Base-by-base conservation (phyloP, 164 flowering plant species). In the Vitis riparia region DNA sequence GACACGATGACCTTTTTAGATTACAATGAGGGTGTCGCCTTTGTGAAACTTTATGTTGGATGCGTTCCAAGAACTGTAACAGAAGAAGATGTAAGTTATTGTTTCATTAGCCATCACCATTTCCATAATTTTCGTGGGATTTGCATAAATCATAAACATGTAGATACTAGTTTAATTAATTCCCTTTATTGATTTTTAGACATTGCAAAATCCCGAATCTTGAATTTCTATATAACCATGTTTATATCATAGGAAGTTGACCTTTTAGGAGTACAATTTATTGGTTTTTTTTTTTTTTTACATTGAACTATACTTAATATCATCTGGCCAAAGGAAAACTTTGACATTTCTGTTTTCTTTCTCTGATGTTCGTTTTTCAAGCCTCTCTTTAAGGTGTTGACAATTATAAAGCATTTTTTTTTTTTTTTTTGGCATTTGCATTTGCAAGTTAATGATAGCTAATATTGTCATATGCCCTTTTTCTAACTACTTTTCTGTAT, bases 1-100 rank as follows among this genome's bases (percentile, higher is more conserved):
- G 55, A 65, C 7, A 11, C 23, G 11, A 44, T 37, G 2, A 7
- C 11, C 61, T 71, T 23, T 58, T 61, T 53, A 80, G 91, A 78
- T 65, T 66, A 60, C 52, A 14, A 11, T 51, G 83, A 77, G n/a
- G 73, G 71, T 64, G 73, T 59, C 51, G 53, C 65, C 58, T 66
- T 6, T 68, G 89, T 72, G 49, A 88, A 87, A 68, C 80, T 89
- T 11, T 89, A 82, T 66, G 87, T 86, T 47, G 79, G 74, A 0
- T 83, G 77, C 1, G 62, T 86, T 73, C 78, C 93, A 9, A 84
- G 83, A 71, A 83, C 83, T 30, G 71, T 79, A 8, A 76, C 82
- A 11, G 84, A 79, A 78, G 80, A 76, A 44, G 85, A 82, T 55
- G 93, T 89, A 73, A 79, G 88, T 80, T 37, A 10, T 56, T 37